These are phyloP conservation scores for Picochlorum sp. DNA, from an alignment of 139 green algal species.

Conservation along the genomic window DNA sequence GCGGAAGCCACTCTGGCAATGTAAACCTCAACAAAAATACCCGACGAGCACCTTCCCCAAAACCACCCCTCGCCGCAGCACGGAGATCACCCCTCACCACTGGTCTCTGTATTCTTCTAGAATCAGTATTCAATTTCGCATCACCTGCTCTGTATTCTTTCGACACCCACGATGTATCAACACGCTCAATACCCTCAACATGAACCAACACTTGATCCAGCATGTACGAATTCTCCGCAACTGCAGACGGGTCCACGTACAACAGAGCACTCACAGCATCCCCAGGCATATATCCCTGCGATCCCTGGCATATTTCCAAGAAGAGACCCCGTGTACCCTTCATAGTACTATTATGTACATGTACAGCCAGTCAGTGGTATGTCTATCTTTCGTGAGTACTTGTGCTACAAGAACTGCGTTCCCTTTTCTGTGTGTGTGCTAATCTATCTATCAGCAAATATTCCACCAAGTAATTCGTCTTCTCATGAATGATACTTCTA, in stretches of 20 bases:
- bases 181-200: constrained; percentile 33
- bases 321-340: too few relatives aligned
- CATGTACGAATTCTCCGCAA: too few relatives aligned
- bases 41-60: constrained; percentile 7
- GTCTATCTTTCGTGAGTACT: too few relatives aligned
- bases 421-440: too few relatives aligned
- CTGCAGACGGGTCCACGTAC: too few relatives aligned
- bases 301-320: neutral
- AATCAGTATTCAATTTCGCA: constrained; percentile 24
- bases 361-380: too few relatives aligned
- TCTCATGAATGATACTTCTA: too few relatives aligned
- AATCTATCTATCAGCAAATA: too few relatives aligned
- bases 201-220: constrained; percentile 10
- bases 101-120: constrained; percentile 21
- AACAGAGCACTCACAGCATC: constrained; percentile 28
- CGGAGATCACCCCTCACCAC: constrained; percentile 26
- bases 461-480: too few relatives aligned
- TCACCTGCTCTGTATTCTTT: constrained; percentile 14
- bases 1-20: constrained; percentile 37
- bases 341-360: too few relatives aligned
- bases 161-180: constrained; percentile 40
- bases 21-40: constrained; percentile 30
- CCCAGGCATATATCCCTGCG: constrained; percentile 9
- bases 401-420: too few relatives aligned
- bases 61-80: constrained; percentile 21